These are phyloP conservation scores for Exophiala phaeomuriformis DNA, from an alignment of 2,329 filamentous ascomycete genomes.

Conservation along the genomic window DNA sequence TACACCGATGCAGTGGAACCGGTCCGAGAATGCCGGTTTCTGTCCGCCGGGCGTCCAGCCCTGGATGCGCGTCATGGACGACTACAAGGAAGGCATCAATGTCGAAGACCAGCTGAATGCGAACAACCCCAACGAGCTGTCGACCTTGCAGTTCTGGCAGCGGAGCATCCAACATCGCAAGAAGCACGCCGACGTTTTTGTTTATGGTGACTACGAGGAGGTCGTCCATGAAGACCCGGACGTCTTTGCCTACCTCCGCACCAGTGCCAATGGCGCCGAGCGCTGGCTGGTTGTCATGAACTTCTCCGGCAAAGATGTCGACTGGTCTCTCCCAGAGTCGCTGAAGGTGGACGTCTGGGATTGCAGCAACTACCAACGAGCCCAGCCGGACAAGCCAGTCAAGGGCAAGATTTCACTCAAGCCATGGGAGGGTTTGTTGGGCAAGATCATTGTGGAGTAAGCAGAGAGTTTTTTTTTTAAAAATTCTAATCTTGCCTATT, in stretches of 20 bases:
- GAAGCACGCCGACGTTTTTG: constrained; percentile 25
- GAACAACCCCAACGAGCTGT: constrained; percentile 14
- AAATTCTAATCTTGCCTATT: background rate
- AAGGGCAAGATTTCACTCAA: constrained; percentile 16
- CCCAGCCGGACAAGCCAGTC: constrained; percentile 16
- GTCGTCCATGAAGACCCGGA: constrained; percentile 17
- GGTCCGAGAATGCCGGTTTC: constrained; percentile 25
- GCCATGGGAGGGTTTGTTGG: constrained; percentile 27
- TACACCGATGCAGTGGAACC: constrained; percentile 29
- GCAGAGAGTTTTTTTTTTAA: background rate
- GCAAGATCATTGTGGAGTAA: constrained; percentile 13
- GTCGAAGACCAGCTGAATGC: constrained; percentile 48
- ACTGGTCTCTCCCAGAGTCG: constrained; percentile 21
- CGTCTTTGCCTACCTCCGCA: constrained; percentile 23
- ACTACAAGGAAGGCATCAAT: constrained; percentile 48
- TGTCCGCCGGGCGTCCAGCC: constrained; percentile 32
- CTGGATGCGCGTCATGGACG: constrained; percentile 56
- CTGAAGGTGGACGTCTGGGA: constrained; percentile 23
- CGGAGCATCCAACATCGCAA: constrained; percentile 23
- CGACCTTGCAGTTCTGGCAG: constrained; percentile 28
- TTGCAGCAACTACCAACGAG: constrained; percentile 22
- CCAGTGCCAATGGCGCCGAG: constrained; percentile 9
- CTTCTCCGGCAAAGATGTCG: constrained; percentile 25
- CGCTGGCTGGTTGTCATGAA: constrained; percentile 27
- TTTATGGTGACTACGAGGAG: constrained; percentile 27